A percentile compares a stretch with the other conserved stretches of the same genome.
phyloP scores from a whole-genome alignment of 441 rosid genomes.

The Geranium incanum region DNA sequence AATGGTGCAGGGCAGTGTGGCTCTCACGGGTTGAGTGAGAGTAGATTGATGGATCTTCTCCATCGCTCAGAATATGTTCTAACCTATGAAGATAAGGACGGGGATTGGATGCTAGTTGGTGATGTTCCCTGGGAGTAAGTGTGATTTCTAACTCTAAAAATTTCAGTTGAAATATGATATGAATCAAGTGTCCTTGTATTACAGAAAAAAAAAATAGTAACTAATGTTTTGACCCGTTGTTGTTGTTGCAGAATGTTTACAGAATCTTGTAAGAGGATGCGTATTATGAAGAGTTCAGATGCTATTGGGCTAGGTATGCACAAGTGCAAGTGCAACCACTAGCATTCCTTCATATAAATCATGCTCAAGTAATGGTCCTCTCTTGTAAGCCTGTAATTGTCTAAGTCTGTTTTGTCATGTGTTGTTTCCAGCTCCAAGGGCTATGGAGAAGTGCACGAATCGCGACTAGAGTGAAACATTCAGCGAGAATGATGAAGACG shows the following conservation, averaged over 20 bases:
- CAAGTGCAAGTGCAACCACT: background rate
- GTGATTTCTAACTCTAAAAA: background rate
- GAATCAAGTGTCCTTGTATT: background rate
- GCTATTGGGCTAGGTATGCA: constrained; percentile 59
- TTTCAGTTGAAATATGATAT: too few species aligned
- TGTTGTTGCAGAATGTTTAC: constrained; percentile 54
- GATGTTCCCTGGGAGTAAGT: constrained; percentile 94
- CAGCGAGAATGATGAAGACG: constrained; percentile 2
- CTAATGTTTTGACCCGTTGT: constrained; percentile 1
- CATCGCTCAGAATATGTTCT: constrained; percentile 75
- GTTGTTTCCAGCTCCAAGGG: constrained; percentile 55
- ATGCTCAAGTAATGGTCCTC: background rate
- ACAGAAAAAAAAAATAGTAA: background rate
- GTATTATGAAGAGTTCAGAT: constrained; percentile 75
- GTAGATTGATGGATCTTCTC: constrained; percentile 49
- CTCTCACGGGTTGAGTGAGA: constrained; percentile 50
- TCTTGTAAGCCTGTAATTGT: background rate
- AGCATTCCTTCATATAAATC: too few species aligned
- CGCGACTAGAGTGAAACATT: constrained; percentile 24
- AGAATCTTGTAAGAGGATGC: constrained; percentile 52
- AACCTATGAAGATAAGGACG: constrained; percentile 74
- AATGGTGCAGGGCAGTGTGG: constrained; percentile 48
- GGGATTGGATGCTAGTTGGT: constrained; percentile 87
- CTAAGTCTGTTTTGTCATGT: constrained; percentile 12
- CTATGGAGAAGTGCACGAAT: constrained; percentile 62